phyloP scores from a whole-genome alignment of 768 basidiomycete genomes.

The Dentipellis sp. region DNA sequence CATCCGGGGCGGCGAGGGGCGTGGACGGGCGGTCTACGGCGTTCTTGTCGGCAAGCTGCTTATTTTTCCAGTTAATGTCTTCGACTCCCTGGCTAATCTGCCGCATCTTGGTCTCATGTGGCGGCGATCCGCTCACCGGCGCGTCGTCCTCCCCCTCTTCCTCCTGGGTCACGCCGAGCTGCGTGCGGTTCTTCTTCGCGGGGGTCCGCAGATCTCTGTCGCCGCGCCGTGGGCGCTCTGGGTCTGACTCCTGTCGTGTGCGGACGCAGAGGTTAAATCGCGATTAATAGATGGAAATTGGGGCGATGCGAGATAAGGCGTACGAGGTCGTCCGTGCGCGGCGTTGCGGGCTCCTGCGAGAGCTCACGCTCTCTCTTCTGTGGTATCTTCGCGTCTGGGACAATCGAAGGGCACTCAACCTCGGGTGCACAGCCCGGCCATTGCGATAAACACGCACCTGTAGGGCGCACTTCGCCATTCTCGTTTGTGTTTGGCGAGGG shows the following conservation, averaged over 20 bases:
- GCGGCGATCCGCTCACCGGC: constrained; percentile 39
- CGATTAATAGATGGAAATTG: not conserved
- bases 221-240: constrained; percentile 22
- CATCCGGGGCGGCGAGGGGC: constrained; percentile 1
- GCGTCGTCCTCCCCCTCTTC: constrained; percentile 45
- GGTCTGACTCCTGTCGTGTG: constrained; percentile 18
- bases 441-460: not conserved
- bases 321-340: constrained; percentile 24
- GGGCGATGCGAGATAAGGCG: constrained; percentile 12
- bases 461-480: not conserved
- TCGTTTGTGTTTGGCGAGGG: not conserved
- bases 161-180: constrained; percentile 38
- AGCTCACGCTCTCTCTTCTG: constrained; percentile 70
- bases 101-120: constrained; percentile 65
- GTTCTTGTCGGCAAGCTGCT: constrained; percentile 20
- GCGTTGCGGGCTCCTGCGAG: constrained; percentile 55
- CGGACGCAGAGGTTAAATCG: not conserved
- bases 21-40: not conserved
- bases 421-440: constrained; percentile 1
- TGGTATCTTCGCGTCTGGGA: constrained; percentile 35
- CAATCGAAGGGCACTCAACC: not conserved
- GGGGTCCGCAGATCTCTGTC: constrained; percentile 50
- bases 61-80: constrained; percentile 63
- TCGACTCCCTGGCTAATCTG: constrained; percentile 77
- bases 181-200: constrained; percentile 64